Conservation (phyloP, 2,329 filamentous ascomycete species). For the Fusarium sarcochroum region DNA sequence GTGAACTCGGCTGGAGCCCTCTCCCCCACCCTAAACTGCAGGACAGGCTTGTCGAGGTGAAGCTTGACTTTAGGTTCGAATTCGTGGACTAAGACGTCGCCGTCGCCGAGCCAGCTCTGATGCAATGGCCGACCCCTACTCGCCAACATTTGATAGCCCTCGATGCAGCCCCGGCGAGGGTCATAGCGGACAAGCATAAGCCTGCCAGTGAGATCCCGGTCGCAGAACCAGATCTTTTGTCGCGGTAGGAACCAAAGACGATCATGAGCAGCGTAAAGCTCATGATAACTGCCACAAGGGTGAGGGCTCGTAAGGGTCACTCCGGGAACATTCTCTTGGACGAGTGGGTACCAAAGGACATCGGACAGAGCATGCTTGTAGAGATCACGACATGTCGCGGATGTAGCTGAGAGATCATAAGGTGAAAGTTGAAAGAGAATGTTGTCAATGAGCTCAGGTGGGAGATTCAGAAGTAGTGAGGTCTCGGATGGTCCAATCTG, state of each 20-base stretch:
- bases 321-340: conserved; percentile 77
- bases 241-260: conserved; percentile 87
- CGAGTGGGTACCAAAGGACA: conserved; percentile 77
- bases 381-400: conserved; percentile 73
- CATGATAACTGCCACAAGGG: conserved; percentile 74
- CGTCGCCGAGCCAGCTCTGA: conserved; percentile 75
- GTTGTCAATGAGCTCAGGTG: conserved; percentile 80
- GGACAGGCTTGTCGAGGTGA: conserved; percentile 80
- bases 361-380: conserved; percentile 74
- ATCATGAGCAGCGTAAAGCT: conserved; percentile 81
- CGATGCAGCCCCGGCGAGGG: conserved; percentile 79
- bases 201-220: conserved; percentile 79
- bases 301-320: conserved; percentile 65
- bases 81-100: conserved; percentile 76
- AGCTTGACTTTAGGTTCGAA: conserved; percentile 80
- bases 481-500: neutral
- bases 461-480: conserved; percentile 68
- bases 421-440: conserved; percentile 78
- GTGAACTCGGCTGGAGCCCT: conserved; percentile 10
- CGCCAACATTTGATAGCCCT: conserved; percentile 83
- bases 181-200: conserved; percentile 85
- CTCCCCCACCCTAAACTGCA: conserved; percentile 64
- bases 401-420: conserved; percentile 71
- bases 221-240: conserved; percentile 88
- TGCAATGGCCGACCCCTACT: conserved; percentile 68